Conservation (phyloP, 352 stramenopile genomes). For the Phytopythium oedochilum region DNA sequence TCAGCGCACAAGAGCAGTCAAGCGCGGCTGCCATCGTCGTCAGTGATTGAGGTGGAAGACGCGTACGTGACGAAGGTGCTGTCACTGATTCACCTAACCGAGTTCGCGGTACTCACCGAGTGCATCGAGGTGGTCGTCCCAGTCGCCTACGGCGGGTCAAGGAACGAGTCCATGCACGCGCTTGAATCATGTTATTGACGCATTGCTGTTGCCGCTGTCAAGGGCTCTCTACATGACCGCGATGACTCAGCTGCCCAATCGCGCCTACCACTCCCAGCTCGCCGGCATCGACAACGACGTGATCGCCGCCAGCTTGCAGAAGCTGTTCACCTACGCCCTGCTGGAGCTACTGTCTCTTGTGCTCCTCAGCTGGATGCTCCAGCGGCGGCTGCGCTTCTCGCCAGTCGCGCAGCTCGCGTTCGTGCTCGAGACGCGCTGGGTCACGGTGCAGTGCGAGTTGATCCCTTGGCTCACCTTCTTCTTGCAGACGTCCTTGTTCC, state of each 20-base stretch:
- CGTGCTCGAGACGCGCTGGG: conserved; percentile 19
- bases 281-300: conserved; percentile 1
- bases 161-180: not conserved
- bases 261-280: conserved; percentile 24
- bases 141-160: conserved; percentile 23
- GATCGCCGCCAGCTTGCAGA: conserved; percentile 4
- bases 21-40: too few species aligned
- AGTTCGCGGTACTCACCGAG: conserved; percentile 37
- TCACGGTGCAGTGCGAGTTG: conserved; percentile 11
- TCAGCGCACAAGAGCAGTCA: too few species aligned
- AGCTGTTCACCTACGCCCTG: conserved; percentile 11
- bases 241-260: conserved; percentile 19
- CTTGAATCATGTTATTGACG: too few species aligned
- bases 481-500: conserved; percentile 13
- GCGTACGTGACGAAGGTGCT: conserved; percentile 10
- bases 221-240: not conserved
- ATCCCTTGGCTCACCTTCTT: conserved; percentile 21
- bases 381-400: conserved; percentile 14
- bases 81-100: conserved; percentile 19
- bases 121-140: conserved; percentile 35
- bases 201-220: too few species aligned
- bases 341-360: conserved; percentile 11
- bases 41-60: conserved; percentile 3
- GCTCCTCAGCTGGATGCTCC: conserved; percentile 12
- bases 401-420: conserved; percentile 16